Evolutionary conservation across 495 filamentous ascomycete genomes (phyloP).

Genomic region (Aeminium ludgeri): DNA sequence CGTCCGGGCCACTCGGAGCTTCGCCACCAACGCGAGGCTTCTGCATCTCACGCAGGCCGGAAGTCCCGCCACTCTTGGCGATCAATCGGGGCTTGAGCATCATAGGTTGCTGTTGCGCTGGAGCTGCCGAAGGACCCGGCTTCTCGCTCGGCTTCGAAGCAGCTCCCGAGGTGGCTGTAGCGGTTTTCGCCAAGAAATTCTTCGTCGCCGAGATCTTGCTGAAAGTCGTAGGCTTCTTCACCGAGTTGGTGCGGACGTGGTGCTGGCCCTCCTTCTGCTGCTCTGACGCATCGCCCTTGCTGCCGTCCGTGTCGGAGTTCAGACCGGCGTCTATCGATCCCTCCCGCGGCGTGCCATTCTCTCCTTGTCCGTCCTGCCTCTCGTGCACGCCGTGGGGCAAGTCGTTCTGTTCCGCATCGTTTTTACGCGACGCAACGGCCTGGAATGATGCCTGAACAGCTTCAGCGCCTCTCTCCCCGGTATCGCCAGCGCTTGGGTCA

Average conservation of each 20-base stretch:
- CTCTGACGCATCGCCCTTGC: constrained; percentile 25
- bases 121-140: constrained; percentile 20
- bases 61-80: constrained; percentile 46
- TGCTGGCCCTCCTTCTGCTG: constrained; percentile 36
- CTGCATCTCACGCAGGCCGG: constrained; percentile 32
- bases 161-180: constrained; percentile 20
- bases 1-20: constrained; percentile 38
- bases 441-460: constrained; percentile 5
- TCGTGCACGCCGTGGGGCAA: too few species aligned
- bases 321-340: constrained; percentile 30
- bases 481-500: constrained; percentile 13
- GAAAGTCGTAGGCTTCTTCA: constrained; percentile 77
- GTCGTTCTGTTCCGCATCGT: too few species aligned
- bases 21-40: constrained; percentile 22
- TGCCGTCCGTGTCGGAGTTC: constrained; percentile 53
- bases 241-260: constrained; percentile 49
- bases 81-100: constrained; percentile 43
- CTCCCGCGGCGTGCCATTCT: background rate
- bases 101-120: too few species aligned
- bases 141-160: constrained; percentile 22
- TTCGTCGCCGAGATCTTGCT: constrained; percentile 93
- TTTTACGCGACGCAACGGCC: too few species aligned
- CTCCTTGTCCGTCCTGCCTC: background rate
- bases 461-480: too few species aligned
- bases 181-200: constrained; percentile 53